Percentiles rank a stretch among this genome's conserved stretches.
These are phyloP conservation scores for Globisporangium rhizosaccharum DNA, from an alignment of 352 stramenopile genomes.

Conservation along the genomic window DNA sequence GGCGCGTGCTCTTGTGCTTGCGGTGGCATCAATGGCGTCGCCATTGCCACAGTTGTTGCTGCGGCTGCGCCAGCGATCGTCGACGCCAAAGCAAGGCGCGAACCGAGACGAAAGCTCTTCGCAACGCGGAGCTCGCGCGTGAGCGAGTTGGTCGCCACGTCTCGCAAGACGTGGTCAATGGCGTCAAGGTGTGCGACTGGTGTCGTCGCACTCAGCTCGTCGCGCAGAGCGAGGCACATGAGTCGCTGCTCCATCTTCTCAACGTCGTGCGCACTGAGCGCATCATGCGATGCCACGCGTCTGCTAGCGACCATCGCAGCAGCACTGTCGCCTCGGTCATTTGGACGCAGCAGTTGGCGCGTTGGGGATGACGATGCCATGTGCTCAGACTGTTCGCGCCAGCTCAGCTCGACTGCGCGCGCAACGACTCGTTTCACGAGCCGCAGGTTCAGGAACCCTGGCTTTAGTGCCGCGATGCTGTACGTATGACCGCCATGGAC, in stretches of 20 bases:
- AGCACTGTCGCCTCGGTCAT: not conserved
- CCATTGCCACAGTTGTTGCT: not conserved
- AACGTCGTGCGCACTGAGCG: constrained; percentile 16
- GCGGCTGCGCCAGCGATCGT: not conserved
- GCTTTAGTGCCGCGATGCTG: not conserved
- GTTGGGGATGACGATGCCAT: not conserved
- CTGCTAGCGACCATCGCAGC: not conserved
- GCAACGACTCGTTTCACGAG: constrained; percentile 20
- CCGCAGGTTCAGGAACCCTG: constrained; percentile 10
- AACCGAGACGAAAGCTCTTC: constrained; percentile 13
- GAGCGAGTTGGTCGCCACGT: constrained; percentile 25
- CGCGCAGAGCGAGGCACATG: constrained; percentile 34
- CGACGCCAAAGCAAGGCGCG: not conserved
- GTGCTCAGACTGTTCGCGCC: not conserved
- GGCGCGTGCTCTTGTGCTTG: not conserved
- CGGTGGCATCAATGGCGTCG: not conserved
- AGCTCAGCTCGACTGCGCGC: constrained; percentile 20
- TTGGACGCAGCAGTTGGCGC: not conserved
- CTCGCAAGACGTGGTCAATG: constrained; percentile 38
- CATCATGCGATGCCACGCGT: not conserved
- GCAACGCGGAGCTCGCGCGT: constrained; percentile 19
- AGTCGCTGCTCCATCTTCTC: constrained; percentile 34
- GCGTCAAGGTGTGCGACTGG: constrained; percentile 19
- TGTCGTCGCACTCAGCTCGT: constrained; percentile 18
- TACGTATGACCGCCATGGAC: constrained; percentile 1